Percentiles rank a stretch among this genome's conserved stretches.
These are phyloP conservation scores for Trichoderma citrinoviride DNA, from an alignment of 2,329 filamentous ascomycete species.

Conservation along the genomic window DNA sequence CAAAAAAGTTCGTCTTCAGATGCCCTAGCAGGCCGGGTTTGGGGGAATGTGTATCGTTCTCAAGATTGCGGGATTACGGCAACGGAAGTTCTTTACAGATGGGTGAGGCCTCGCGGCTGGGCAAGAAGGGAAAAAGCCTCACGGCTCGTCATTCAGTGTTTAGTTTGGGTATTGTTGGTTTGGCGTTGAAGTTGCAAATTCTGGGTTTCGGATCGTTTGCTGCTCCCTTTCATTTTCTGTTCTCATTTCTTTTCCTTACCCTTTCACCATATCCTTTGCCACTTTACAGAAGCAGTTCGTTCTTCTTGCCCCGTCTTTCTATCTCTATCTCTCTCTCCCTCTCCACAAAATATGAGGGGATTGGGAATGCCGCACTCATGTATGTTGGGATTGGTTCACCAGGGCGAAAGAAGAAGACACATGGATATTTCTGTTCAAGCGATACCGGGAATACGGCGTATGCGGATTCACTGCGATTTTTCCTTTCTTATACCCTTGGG, in stretches of 20 bases:
- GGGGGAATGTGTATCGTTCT: conserved; percentile 15
- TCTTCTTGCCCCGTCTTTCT: background rate
- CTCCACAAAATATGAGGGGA: background rate
- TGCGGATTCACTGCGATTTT: background rate
- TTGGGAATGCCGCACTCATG: background rate
- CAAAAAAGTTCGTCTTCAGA: conserved; percentile 12
- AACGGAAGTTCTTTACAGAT: conserved; percentile 17
- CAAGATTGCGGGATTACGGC: conserved; percentile 7
- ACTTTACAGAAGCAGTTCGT: background rate
- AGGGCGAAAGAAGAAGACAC: background rate
- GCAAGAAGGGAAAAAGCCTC: conserved; percentile 32
- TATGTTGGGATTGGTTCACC: conserved; percentile 3
- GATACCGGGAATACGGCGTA: conserved; percentile 11
- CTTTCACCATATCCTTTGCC: background rate
- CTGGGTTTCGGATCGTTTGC: background rate
- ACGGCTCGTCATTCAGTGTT: conserved; percentile 27
- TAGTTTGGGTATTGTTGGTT: conserved; percentile 16
- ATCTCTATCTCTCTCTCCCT: background rate
- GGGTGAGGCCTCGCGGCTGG: conserved; percentile 32
- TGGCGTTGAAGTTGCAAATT: conserved; percentile 6
- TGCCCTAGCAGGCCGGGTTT: background rate
- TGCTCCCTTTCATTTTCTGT: conserved; percentile 1
- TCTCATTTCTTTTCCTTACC: background rate
- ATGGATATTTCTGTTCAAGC: background rate
- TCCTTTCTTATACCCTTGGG: conserved; percentile 3